These are phyloP conservation scores for Boletales sp. DNA, from an alignment of 768 basidiomycete species.

Conservation along the genomic window DNA sequence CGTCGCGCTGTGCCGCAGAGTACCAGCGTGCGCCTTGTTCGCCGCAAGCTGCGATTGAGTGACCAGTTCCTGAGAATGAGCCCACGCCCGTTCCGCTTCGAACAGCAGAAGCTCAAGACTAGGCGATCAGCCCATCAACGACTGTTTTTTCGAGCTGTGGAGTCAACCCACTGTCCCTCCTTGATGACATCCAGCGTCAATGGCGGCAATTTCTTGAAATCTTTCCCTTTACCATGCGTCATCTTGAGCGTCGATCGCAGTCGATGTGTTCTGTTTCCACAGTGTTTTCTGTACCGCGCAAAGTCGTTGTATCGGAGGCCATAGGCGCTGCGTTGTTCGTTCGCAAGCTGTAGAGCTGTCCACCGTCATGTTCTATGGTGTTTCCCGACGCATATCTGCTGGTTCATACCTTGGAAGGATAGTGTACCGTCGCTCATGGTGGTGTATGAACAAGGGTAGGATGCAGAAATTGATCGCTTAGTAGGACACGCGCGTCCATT, in stretches of 20 bases:
- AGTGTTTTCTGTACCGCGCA: conserved; percentile 89
- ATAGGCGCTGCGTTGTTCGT: conserved; percentile 87
- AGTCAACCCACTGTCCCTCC: conserved; percentile 75
- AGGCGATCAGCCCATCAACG: conserved; percentile 5
- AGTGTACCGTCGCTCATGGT: conserved; percentile 27
- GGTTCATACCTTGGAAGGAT: conserved; percentile 39
- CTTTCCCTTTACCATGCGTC: conserved; percentile 85
- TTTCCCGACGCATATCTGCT: not conserved
- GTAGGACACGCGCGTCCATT: conserved; percentile 19
- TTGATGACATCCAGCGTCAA: conserved; percentile 66
- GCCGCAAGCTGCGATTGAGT: conserved; percentile 48
- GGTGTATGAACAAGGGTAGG: conserved; percentile 6
- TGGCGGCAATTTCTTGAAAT: conserved; percentile 80
- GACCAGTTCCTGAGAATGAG: conserved; percentile 78
- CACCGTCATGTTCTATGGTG: conserved; percentile 2
- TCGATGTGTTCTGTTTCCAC: conserved; percentile 85
- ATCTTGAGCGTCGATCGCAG: conserved; percentile 79
- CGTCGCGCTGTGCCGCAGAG: conserved; percentile 70
- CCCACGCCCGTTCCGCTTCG: conserved; percentile 91
- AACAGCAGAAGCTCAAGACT: conserved; percentile 84
- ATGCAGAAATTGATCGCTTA: conserved; percentile 17
- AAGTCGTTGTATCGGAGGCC: conserved; percentile 90
- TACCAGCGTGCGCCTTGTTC: conserved; percentile 47
- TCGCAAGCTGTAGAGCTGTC: conserved; percentile 78
- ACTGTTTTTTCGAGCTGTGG: not conserved